These are phyloP conservation scores for Malassezia equina DNA, from an alignment of 1,284 basidiomycete species.

Conservation along the genomic window DNA sequence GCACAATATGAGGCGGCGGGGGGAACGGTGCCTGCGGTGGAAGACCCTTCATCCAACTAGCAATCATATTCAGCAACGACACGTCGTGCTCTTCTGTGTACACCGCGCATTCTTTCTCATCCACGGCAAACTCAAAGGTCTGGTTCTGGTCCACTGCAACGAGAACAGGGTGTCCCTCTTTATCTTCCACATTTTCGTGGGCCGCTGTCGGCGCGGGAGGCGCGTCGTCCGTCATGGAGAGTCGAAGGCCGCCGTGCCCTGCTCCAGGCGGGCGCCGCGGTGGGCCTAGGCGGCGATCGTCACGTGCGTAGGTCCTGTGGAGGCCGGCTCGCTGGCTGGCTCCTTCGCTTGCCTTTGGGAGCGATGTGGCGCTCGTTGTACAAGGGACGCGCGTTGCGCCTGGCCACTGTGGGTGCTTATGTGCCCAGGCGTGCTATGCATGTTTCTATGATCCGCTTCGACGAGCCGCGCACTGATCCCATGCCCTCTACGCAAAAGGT, in stretches of 20 bases:
- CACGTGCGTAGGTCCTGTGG: background rate
- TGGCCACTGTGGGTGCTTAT: background rate
- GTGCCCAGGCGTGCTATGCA: background rate
- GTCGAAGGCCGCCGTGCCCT: background rate
- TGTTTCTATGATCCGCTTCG: background rate
- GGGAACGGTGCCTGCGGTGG: conserved; percentile 42
- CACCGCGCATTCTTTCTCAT: conserved; percentile 1
- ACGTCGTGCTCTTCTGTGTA: conserved; percentile 30
- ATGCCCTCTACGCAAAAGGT: conserved; percentile 1
- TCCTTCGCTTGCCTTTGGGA: background rate
- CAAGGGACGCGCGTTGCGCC: background rate
- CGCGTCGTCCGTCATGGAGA: background rate
- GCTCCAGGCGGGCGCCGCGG: background rate
- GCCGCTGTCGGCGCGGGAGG: background rate
- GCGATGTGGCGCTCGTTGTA: conserved; percentile 1
- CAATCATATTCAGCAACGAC: conserved; percentile 42
- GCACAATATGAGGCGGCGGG: conserved; percentile 44
- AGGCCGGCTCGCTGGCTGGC: background rate
- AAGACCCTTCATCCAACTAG: conserved; percentile 31
- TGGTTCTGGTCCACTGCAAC: conserved; percentile 9
- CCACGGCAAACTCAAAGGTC: conserved; percentile 7
- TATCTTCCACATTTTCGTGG: background rate
- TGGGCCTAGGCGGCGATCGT: background rate
- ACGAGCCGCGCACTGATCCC: background rate
- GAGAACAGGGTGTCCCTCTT: conserved; percentile 5